Evolutionary conservation across 352 stramenopile genomes (phyloP).

Genomic region (Phytopythium aichiense): DNA sequence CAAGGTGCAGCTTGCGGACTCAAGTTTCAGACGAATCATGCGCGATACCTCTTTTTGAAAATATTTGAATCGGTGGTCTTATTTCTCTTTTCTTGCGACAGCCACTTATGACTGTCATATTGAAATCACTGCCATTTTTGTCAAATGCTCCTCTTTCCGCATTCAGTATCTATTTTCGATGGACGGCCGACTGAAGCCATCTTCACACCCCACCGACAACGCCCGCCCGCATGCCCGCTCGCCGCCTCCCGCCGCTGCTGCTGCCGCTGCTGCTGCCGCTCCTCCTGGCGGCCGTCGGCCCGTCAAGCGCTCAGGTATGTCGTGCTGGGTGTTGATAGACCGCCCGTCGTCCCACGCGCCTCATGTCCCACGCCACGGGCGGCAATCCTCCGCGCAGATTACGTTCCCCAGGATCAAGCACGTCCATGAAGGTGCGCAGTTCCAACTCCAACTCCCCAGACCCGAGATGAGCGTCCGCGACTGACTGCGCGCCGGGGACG

Average conservation of each 20-base stretch:
- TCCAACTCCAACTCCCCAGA: not conserved
- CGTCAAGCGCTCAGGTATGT: not conserved
- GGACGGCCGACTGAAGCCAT: not conserved
- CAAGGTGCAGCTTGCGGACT: no score
- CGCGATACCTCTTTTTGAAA: no score
- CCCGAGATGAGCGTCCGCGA: no score
- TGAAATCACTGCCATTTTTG: no score
- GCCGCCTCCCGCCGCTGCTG: slow-evolving; percentile 9
- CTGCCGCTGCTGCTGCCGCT: slow-evolving; percentile 17
- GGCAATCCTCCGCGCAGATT: slow-evolving; percentile 3
- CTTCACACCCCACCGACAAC: no score
- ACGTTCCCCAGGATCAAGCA: slow-evolving; percentile 8
- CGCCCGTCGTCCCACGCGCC: not conserved
- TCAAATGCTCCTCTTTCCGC: no score
- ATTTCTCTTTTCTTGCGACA: no score
- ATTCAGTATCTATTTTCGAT: no score
- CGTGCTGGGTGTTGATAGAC: no score
- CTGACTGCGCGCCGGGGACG: not conserved
- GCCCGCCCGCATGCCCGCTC: slow-evolving; percentile 10
- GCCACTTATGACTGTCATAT: no score
- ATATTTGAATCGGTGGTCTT: no score
- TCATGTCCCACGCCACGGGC: not conserved
- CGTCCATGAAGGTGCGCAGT: slow-evolving; percentile 5
- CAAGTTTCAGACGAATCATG: no score
- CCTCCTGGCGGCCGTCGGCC: not conserved